Base-by-base conservation (phyloP, 2,329 filamentous ascomycete genomes). In the Pseudocercospora crystallina region DNA sequence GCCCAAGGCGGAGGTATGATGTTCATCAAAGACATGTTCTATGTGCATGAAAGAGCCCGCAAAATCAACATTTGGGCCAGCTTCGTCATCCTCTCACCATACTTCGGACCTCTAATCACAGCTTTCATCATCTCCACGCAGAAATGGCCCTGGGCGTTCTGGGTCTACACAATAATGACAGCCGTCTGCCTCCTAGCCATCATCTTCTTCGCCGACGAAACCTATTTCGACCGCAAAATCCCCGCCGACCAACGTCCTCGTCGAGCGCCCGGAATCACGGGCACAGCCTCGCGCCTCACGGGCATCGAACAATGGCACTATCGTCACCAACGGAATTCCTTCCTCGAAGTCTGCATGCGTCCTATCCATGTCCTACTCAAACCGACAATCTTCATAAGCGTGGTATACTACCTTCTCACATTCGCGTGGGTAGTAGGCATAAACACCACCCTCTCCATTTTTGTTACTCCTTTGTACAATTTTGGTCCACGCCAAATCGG, bases 351-450 rank as follows among this genome's bases (percentile, higher is more conserved):
- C 5, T 49, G 46, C 32, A 49, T 49, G 30, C 40, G 51, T 10
- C 14, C 51, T 2, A 26, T 54, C n/a, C 29, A 31, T 20, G 51
- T 49, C 17, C 30, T 54, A 3, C 34, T 43, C 13, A 54, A 54
- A 34, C 46, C 51, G 11, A 46, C 36, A 9, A 36, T 52, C 37
- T 52, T 55, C 37, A 29, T 55, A 8, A 26, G 33, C 12, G 26
- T 30, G 12, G 26, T 42, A 13, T 52, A 49, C 37, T 54, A 53
- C 39, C 42, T 54, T 30, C 17, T 56, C 13, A 49, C 37, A 11
- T 63, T 63, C 29, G 57, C 57, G 7, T 63, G 60, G 61, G 58
- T 57, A 0, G 56, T 63, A 7, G 60, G 60, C 2, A 62, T 62
- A 45, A 62, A 61, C 38, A 63, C 57, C 1, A 62, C 58, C 36